Evolutionary conservation across 2,329 filamentous ascomycete species (phyloP).

Genomic region (Monilinia fructicola): DNA sequence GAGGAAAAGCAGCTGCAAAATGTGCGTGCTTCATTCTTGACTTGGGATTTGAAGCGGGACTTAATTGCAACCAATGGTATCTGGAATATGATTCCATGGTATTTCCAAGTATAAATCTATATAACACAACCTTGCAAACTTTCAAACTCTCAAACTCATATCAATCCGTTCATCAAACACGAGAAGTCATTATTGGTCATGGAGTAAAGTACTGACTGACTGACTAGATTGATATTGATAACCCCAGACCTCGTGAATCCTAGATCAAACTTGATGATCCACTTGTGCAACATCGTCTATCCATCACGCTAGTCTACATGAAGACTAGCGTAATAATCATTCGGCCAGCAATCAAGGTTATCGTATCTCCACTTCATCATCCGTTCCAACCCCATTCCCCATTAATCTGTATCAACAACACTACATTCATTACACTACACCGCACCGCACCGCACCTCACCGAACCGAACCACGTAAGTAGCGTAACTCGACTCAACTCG

Average conservation of each 20-base stretch:
- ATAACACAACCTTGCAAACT: too few relatives aligned
- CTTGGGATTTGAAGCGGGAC: conserved; percentile 5
- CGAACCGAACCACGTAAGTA: neutral
- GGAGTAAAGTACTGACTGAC: neutral
- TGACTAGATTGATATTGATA: neutral
- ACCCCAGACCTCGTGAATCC: conserved; percentile 3
- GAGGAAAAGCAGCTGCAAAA: conserved; percentile 3
- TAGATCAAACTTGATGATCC: neutral
- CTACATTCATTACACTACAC: conserved; percentile 5
- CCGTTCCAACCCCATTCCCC: neutral
- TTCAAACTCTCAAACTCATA: neutral
- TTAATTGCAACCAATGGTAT: neutral
- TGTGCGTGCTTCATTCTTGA: conserved; percentile 17
- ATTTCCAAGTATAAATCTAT: neutral
- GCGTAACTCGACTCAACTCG: conserved; percentile 24
- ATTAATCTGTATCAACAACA: conserved; percentile 1
- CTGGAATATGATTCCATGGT: neutral
- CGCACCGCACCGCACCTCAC: neutral
- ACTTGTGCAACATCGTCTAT: neutral
- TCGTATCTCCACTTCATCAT: conserved; percentile 15
- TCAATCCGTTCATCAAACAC: neutral
- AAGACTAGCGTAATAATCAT: neutral
- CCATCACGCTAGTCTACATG: neutral
- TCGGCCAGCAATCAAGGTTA: conserved; percentile 20
- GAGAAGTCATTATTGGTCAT: conserved; percentile 6